A percentile compares a stretch with the other conserved stretches of the same genome.
phyloP scores from a whole-genome alignment of 768 basidiomycete species.

The Boletus vermiculosoides region DNA sequence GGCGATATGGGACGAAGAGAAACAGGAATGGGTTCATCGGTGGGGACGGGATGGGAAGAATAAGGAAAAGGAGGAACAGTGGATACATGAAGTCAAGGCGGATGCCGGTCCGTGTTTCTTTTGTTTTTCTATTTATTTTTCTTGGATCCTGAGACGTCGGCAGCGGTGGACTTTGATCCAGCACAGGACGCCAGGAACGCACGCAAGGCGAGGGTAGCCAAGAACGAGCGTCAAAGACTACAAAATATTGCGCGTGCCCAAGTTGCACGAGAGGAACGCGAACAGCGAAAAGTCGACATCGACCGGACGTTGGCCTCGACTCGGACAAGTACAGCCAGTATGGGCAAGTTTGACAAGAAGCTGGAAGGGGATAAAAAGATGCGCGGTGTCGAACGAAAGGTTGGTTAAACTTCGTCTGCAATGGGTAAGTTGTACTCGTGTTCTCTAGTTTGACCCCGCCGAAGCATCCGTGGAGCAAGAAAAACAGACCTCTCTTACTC shows the following conservation, averaged over 20 bases:
- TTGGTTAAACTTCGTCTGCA: slow-evolving; percentile 26
- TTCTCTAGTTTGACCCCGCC: slow-evolving; percentile 75
- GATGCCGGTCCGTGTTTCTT: slow-evolving; percentile 65
- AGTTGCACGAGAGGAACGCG: slow-evolving; percentile 34
- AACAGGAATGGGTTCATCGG: slow-evolving; percentile 85
- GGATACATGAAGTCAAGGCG: slow-evolving; percentile 87
- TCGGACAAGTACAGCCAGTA: slow-evolving; percentile 84
- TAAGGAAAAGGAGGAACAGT: slow-evolving; percentile 79
- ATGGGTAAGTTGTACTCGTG: slow-evolving; percentile 1
- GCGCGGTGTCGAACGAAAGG: slow-evolving; percentile 91
- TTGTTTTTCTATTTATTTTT: background rate
- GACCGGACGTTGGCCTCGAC: slow-evolving; percentile 75
- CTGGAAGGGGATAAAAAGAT: slow-evolving; percentile 91
- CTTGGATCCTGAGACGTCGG: background rate
- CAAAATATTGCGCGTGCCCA: slow-evolving; percentile 69
- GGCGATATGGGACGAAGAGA: slow-evolving; percentile 92
- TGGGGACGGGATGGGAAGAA: slow-evolving; percentile 94
- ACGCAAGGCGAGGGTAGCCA: slow-evolving; percentile 76
- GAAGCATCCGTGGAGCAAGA: slow-evolving; percentile 66
- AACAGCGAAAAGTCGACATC: slow-evolving; percentile 67
- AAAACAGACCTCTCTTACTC: slow-evolving; percentile 66
- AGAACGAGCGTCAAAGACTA: slow-evolving; percentile 77
- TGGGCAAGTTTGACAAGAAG: slow-evolving; percentile 91
- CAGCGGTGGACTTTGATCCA: slow-evolving; percentile 82
- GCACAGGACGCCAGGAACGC: slow-evolving; percentile 69